Percentiles rank a stretch among this genome's conserved stretches.
Evolutionary conservation across 345 rosid genomes (phyloP).

Genomic region (Durio zibethinus): DNA sequence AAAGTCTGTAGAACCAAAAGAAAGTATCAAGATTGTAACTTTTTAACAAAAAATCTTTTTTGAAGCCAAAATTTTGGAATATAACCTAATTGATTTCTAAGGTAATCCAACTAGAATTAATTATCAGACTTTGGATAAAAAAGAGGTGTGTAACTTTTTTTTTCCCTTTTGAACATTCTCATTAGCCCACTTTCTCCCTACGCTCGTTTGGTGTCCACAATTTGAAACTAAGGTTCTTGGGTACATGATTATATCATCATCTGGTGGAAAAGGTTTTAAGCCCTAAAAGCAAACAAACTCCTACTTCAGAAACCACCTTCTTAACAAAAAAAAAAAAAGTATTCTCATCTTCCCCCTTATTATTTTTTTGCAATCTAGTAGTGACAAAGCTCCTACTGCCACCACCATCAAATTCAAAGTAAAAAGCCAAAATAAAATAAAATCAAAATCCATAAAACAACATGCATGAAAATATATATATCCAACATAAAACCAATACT

Average conservation of each 20-base stretch:
- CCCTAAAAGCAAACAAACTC: constrained; percentile 39
- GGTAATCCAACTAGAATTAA: too few relatives aligned
- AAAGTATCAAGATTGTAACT: constrained; percentile 34
- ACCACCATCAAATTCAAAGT: too few relatives aligned
- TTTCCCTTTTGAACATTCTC: background rate
- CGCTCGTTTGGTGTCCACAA: constrained; percentile 33
- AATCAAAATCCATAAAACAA: too few relatives aligned
- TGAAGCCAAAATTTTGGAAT: constrained; percentile 20
- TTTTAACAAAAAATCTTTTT: constrained; percentile 26
- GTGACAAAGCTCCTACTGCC: too few relatives aligned
- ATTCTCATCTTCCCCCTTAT: too few relatives aligned
- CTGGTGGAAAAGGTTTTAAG: constrained; percentile 43
- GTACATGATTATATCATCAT: constrained; percentile 83
- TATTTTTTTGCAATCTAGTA: too few relatives aligned
- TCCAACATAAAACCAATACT: too few relatives aligned
- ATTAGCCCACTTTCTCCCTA: constrained; percentile 17
- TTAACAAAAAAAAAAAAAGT: too few relatives aligned
- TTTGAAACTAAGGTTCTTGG: constrained; percentile 35
- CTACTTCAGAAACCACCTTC: constrained; percentile 20
- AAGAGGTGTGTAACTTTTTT: constrained; percentile 15
- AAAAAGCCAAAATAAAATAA: too few relatives aligned
- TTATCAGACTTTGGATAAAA: constrained; percentile 7
- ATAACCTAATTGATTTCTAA: constrained; percentile 38
- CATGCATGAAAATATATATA: too few relatives aligned
- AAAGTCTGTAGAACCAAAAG: constrained; percentile 33